Evolutionary conservation across 129 eudicot genomes (phyloP).

Genomic region (Pulicaria dysenterica): DNA sequence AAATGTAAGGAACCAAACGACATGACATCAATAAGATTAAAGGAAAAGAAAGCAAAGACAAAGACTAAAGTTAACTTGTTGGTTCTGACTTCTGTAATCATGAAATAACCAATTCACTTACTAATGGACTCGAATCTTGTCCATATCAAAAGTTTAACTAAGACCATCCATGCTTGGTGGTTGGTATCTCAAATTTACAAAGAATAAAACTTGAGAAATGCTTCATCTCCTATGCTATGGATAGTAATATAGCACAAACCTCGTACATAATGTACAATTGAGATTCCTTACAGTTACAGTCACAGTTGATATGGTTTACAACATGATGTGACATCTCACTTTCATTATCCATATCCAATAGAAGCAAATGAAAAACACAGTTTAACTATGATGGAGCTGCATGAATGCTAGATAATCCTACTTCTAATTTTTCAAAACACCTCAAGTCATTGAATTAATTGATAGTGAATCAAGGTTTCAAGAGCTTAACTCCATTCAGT

Average conservation of each 20-base stretch:
- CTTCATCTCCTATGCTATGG: no score
- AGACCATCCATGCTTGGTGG: background rate
- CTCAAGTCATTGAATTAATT: constrained; percentile 12
- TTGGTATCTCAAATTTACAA: no score
- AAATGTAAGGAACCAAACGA: constrained; percentile 16
- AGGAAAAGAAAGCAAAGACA: constrained; percentile 19
- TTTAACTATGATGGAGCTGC: constrained; percentile 19
- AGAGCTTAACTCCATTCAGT: background rate
- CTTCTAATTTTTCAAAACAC: background rate
- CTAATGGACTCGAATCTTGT: constrained; percentile 19
- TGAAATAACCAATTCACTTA: constrained; percentile 20
- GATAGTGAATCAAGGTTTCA: background rate
- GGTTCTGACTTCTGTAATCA: constrained; percentile 12
- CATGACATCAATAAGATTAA: constrained; percentile 13
- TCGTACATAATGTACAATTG: background rate
- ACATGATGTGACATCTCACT: background rate
- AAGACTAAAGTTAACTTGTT: constrained; percentile 21
- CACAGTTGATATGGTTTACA: constrained; percentile 9
- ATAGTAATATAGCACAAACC: no score
- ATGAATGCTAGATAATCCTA: constrained; percentile 18
- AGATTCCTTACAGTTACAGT: background rate
- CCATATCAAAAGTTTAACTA: background rate
- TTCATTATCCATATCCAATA: constrained; percentile 12
- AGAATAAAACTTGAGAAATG: no score
- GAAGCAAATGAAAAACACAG: background rate